Evolutionary conservation across 352 stramenopile genomes (phyloP).

Genomic region (Phytopythium kandeliae): DNA sequence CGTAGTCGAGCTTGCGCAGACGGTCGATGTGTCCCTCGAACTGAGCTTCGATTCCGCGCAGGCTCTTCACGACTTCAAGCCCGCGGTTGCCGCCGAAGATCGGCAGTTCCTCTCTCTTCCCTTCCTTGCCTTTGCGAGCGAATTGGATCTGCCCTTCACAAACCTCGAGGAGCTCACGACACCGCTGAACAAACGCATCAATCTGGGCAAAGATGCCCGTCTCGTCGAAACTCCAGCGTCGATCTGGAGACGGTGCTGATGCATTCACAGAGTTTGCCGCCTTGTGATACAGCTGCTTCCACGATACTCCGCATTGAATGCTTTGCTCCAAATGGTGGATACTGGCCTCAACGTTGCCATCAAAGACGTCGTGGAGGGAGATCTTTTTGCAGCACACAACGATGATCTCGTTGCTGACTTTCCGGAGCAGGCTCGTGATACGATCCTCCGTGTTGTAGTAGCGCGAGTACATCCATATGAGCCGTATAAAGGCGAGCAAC

Average conservation of each 20-base stretch:
- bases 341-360: constrained; percentile 89
- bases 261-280: constrained; percentile 57
- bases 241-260: constrained; percentile 30
- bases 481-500: constrained; percentile 90
- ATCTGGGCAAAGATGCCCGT: constrained; percentile 95
- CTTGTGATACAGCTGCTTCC: constrained; percentile 88
- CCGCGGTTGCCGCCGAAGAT: constrained; percentile 91
- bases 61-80: constrained; percentile 89
- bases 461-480: constrained; percentile 92
- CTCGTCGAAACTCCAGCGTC: constrained; percentile 91
- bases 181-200: constrained; percentile 95
- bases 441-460: constrained; percentile 95
- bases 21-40: constrained; percentile 90
- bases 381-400: constrained; percentile 87
- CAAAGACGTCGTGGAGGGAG: constrained; percentile 87
- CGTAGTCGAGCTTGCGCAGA: constrained; percentile 89
- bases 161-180: constrained; percentile 91
- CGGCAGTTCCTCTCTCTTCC: constrained; percentile 61
- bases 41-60: constrained; percentile 90
- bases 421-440: constrained; percentile 89
- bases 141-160: constrained; percentile 96
- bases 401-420: constrained; percentile 95
- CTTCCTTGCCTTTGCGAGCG: constrained; percentile 74
- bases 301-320: constrained; percentile 89
- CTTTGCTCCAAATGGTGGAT: constrained; percentile 89